These are phyloP conservation scores for Eucalyptus regnans DNA, from an alignment of 345 rosid genomes.

Conservation along the genomic window DNA sequence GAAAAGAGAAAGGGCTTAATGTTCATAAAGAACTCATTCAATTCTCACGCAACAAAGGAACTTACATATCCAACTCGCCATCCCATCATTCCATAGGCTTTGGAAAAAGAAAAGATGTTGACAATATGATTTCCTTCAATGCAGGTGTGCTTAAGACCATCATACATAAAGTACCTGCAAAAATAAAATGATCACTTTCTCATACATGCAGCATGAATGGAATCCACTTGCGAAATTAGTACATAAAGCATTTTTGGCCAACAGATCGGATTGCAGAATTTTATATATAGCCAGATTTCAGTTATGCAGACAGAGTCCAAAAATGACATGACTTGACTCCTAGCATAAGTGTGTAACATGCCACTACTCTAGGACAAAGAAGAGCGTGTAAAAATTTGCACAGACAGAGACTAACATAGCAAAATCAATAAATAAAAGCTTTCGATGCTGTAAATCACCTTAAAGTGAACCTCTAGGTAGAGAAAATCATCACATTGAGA, in stretches of 20 bases:
- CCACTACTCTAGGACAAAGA: not conserved
- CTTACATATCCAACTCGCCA: slow-evolving; percentile 99
- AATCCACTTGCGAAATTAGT: not conserved
- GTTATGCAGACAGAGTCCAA: not conserved
- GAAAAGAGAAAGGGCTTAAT: not conserved
- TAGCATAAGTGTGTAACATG: not conserved
- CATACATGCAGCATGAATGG: not conserved
- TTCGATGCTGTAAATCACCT: not conserved
- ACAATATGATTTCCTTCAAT: slow-evolving; percentile 86
- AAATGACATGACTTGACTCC: not conserved
- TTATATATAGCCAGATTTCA: not conserved
- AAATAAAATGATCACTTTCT: not conserved
- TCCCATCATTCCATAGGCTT: slow-evolving; percentile 99
- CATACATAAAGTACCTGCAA: slow-evolving; percentile 95
- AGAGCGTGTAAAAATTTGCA: not conserved
- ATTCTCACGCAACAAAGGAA: not conserved
- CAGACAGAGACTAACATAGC: not conserved
- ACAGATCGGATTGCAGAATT: not conserved
- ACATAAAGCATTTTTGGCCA: not conserved
- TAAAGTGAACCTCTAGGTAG: not conserved
- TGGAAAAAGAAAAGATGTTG: slow-evolving; percentile 94
- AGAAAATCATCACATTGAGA: not conserved
- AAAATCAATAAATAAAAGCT: not conserved
- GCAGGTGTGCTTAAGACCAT: slow-evolving; percentile 77
- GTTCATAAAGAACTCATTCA: not conserved